A percentile compares a stretch with the other conserved stretches of the same genome.
Evolutionary conservation across 2,329 filamentous ascomycete species (phyloP).

Genomic region (Arthrinium puccinioides): DNA sequence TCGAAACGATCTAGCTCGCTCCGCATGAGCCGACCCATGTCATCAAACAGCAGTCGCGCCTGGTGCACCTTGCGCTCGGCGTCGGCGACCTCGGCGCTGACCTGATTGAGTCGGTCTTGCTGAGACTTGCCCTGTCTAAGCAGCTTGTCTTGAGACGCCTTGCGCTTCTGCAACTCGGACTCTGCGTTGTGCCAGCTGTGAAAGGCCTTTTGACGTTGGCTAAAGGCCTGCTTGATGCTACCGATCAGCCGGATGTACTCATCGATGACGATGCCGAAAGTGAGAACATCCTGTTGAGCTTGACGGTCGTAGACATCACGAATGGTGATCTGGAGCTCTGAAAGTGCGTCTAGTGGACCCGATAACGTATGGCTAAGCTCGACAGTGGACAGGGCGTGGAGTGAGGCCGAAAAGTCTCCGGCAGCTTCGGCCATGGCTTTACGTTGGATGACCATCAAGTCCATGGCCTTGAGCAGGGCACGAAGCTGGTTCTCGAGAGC

Average conservation of each 20-base stretch:
- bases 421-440: constrained; percentile 92
- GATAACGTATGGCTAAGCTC: constrained; percentile 87
- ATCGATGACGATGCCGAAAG: constrained; percentile 93
- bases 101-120: constrained; percentile 88
- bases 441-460: constrained; percentile 83
- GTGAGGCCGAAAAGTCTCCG: constrained; percentile 83
- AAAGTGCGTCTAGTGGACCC: constrained; percentile 81
- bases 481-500: constrained; percentile 88
- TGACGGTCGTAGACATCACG: constrained; percentile 93
- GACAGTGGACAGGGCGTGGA: constrained; percentile 88
- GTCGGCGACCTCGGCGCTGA: constrained; percentile 89
- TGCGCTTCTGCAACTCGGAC: constrained; percentile 83
- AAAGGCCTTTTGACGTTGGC: constrained; percentile 89
- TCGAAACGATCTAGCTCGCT: constrained; percentile 90
- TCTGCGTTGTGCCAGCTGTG: constrained; percentile 92
- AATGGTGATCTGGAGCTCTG: constrained; percentile 88
- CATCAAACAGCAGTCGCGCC: constrained; percentile 83
- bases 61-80: constrained; percentile 91
- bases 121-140: constrained; percentile 90
- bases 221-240: constrained; percentile 88
- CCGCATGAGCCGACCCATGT: constrained; percentile 93
- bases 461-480: constrained; percentile 85
- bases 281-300: constrained; percentile 93
- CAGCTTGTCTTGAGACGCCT: constrained; percentile 86
- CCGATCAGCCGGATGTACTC: constrained; percentile 96